Conservation (phyloP, 2,329 filamentous ascomycete species). For the Thielaviopsis ethacetica region DNA sequence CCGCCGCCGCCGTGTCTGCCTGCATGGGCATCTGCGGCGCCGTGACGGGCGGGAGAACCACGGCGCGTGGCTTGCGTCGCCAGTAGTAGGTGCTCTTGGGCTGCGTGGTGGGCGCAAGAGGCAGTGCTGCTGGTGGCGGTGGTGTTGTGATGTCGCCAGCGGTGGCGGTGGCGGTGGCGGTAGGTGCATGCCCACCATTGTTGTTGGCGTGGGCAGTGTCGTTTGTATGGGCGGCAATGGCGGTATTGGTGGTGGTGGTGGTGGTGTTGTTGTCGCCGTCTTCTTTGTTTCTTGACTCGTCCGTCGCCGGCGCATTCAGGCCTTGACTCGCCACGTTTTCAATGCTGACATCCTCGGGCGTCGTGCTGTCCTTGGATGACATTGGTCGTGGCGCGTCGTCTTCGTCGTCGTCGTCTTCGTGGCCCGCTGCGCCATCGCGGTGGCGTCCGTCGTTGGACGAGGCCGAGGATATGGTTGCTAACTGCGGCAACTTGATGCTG, state of each 20-base stretch:
- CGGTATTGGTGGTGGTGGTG: not conserved
- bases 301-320: slow-evolving; percentile 24
- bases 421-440: too few species aligned
- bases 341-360: not conserved
- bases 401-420: too few species aligned
- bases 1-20: slow-evolving; percentile 11
- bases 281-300: slow-evolving; percentile 21
- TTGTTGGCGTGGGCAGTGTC: not conserved
- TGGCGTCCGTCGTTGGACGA: not conserved
- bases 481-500: not conserved
- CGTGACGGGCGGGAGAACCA: not conserved
- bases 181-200: too few species aligned
- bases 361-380: not conserved
- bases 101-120: not conserved
- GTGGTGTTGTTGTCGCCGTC: not conserved
- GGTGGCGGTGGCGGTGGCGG: too few species aligned
- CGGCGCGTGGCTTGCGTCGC: not conserved
- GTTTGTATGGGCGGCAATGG: not conserved
- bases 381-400: not conserved
- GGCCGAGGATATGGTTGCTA: not conserved
- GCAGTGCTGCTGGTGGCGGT: too few species aligned
- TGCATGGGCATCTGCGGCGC: not conserved
- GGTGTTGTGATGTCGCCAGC: too few species aligned
- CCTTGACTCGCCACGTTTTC: slow-evolving; percentile 22
- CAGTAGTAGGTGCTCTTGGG: not conserved